phyloP scores from a whole-genome alignment of 2,329 filamentous ascomycete species.

The Endoconidiophora polonica region DNA sequence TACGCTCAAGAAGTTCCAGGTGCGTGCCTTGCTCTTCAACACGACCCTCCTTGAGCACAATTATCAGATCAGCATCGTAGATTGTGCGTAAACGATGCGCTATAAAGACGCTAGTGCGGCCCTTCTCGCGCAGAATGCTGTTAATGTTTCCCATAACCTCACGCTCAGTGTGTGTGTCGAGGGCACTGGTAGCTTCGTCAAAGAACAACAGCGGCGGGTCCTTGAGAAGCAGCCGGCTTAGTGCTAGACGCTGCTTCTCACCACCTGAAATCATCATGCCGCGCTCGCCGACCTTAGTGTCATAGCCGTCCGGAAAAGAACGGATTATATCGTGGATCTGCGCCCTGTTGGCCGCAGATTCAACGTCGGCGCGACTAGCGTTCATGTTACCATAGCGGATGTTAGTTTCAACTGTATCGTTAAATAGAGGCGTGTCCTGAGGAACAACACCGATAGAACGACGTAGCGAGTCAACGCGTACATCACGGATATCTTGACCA shows the following conservation, averaged over 20 bases:
- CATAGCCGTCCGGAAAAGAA: conserved; percentile 71
- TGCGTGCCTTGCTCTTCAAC: conserved; percentile 89
- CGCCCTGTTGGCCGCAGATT: conserved; percentile 64
- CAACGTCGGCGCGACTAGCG: conserved; percentile 55
- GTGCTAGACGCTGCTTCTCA: conserved; percentile 80
- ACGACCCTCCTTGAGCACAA: conserved; percentile 67
- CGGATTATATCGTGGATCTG: conserved; percentile 70
- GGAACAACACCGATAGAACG: conserved; percentile 85
- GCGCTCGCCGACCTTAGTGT: conserved; percentile 81
- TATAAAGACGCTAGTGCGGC: conserved; percentile 82
- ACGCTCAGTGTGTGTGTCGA: conserved; percentile 89
- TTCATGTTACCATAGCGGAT: conserved; percentile 80
- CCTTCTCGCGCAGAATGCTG: conserved; percentile 74
- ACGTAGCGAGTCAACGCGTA: conserved; percentile 68
- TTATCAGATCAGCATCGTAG: conserved; percentile 82
- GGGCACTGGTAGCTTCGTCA: conserved; percentile 80
- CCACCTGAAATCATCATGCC: conserved; percentile 95
- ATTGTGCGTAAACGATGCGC: conserved; percentile 87
- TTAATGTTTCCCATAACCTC: conserved; percentile 85
- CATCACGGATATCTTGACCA: conserved; percentile 74
- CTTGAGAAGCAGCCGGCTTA: conserved; percentile 71
- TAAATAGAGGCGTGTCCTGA: conserved; percentile 93
- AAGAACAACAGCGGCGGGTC: conserved; percentile 86
- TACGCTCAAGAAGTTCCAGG: conserved; percentile 59
- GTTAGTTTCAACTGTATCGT: conserved; percentile 90